Evolutionary conservation across 345 rosid species (phyloP), one percentile per base, ranked within the genome.

Genomic region (Diplotaxis tenuifolia): DNA sequence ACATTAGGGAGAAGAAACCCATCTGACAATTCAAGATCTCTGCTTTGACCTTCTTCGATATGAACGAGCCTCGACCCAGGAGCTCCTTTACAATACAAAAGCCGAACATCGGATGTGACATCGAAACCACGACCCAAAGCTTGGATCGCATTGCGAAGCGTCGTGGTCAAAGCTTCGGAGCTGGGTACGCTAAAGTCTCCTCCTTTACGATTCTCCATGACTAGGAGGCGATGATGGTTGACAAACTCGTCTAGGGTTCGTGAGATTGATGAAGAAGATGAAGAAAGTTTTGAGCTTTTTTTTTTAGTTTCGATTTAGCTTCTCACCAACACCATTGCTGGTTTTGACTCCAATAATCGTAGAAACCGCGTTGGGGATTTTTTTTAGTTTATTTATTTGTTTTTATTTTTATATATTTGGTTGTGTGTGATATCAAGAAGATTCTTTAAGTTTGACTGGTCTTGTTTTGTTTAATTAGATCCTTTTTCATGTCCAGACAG

Each of bases 91-190:
- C 97, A 95, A 69, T 91, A 95, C 6, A 95, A 78, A 71, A 95
- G 88, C 78, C 99, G 83, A 45, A 92, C 91, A 84, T 95, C 97
- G 9, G 96, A 95, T 70, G 97, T 89, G 34, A 95, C 99, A 82
- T 90, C 94, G 69, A 90, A 90, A 61, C 96, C 96, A 54, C 97
- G 89, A 55, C 97, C 99, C 80, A 95, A 19, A 78, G 99, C 96
- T 76, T 92, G 96, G 81, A 95, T 86, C 79, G 96, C 88, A 84
- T 88, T 90, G 65, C 59, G 83, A 27, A 92, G 84, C 56, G 96
- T 95, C 40, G 96, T 79, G 34, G 79, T 78, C 86, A 95, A 77
- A 61, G 93, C 91, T 78, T 87, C 91, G 0, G 80, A 79, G 65
- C 76, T 76, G 23, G 71, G 16, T 19, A 71, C 20, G 64, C 64